phyloP scores from a whole-genome alignment of 495 filamentous ascomycete genomes.

The Astrothelium macrocarpum region DNA sequence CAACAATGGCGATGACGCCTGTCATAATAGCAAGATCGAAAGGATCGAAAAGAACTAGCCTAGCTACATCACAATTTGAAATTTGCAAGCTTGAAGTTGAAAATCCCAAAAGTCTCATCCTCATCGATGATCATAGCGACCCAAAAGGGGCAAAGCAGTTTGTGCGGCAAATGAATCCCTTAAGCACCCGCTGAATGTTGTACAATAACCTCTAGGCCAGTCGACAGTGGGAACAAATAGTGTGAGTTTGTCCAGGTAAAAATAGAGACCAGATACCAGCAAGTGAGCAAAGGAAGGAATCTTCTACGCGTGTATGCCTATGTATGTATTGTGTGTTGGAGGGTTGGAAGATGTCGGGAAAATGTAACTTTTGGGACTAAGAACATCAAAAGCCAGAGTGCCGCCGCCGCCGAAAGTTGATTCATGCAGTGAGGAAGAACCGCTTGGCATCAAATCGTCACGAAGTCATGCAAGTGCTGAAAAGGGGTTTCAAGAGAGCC shows the following conservation, averaged over 20 bases:
- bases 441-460: slow-evolving; percentile 1
- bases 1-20: neutral
- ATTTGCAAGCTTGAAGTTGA: slow-evolving; percentile 3
- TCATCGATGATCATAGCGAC: slow-evolving; percentile 5
- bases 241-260: neutral
- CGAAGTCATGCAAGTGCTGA: slow-evolving; percentile 8
- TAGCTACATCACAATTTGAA: slow-evolving; percentile 5
- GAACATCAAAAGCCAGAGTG: neutral
- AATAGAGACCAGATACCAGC: neutral
- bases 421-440: slow-evolving; percentile 6
- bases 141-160: slow-evolving; percentile 4
- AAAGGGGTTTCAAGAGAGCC: slow-evolving; percentile 7
- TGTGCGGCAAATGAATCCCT: slow-evolving; percentile 6
- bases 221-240: neutral
- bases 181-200: slow-evolving; percentile 7
- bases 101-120: slow-evolving; percentile 1
- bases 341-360: neutral
- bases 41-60: slow-evolving; percentile 7
- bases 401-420: neutral
- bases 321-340: neutral
- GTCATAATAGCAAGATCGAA: neutral
- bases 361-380: neutral
- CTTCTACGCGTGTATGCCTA: neutral
- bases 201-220: slow-evolving; percentile 7
- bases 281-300: neutral